A percentile compares a stretch with the other conserved stretches of the same genome.
phyloP scores from a whole-genome alignment of 2,329 filamentous ascomycete species.

The Leptoxyphium fumago region DNA sequence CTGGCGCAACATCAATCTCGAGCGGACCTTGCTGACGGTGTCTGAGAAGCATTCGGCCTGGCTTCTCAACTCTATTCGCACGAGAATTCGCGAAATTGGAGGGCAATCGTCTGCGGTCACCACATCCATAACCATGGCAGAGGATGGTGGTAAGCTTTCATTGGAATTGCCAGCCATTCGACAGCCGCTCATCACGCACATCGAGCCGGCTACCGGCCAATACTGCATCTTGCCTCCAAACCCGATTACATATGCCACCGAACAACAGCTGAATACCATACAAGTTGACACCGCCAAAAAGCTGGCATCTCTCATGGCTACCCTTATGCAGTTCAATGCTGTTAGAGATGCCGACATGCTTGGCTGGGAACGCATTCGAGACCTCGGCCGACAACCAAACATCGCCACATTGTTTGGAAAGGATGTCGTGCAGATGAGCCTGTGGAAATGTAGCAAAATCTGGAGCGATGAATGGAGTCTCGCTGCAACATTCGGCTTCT shows the following conservation, averaged over 20 bases:
- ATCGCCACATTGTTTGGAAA: conserved; percentile 48
- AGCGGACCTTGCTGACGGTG: conserved; percentile 56
- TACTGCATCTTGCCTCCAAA: conserved; percentile 51
- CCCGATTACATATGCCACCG: conserved; percentile 32
- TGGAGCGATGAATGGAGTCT: conserved; percentile 64
- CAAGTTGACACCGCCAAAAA: conserved; percentile 42
- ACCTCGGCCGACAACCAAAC: conserved; percentile 34
- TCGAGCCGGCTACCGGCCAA: conserved; percentile 67
- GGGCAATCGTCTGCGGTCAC: conserved; percentile 38
- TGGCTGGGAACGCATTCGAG: conserved; percentile 46
- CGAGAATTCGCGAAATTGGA: conserved; percentile 37
- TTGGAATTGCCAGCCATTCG: conserved; percentile 55
- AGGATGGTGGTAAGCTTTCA: conserved; percentile 46
- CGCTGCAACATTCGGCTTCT: conserved; percentile 52
- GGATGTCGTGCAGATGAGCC: conserved; percentile 48
- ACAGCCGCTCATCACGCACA: conserved; percentile 41
- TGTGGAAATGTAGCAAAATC: conserved; percentile 50
- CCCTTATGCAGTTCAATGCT: conserved; percentile 47
- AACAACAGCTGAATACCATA: conserved; percentile 51
- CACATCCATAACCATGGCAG: conserved; percentile 46
- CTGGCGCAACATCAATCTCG: conserved; percentile 52
- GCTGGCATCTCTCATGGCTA: conserved; percentile 48
- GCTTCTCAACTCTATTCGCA: conserved; percentile 52
- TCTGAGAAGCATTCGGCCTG: conserved; percentile 61
- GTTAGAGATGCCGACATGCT: conserved; percentile 44